Conservation (phyloP, 2,329 filamentous ascomycete genomes). For the Fusarium keratoplasticum region DNA sequence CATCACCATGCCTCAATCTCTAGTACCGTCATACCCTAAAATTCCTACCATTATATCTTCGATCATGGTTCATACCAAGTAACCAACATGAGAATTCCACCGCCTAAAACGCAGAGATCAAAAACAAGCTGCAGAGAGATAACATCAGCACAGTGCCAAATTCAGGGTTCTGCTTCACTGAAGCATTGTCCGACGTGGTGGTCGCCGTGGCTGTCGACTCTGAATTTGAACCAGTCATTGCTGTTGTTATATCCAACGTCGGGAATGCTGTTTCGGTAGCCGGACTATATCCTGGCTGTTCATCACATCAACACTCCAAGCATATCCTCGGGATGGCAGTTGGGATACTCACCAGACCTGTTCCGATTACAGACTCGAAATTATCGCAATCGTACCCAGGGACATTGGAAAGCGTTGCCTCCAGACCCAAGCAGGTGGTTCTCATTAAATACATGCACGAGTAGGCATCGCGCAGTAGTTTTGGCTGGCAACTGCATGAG, state of each 20-base stretch:
- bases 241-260: not conserved
- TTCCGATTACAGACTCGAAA: not conserved
- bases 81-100: not conserved
- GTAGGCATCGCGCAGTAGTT: not conserved
- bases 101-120: not conserved
- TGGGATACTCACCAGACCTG: not conserved
- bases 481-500: not conserved
- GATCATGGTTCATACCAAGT: not conserved
- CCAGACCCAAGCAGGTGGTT: not conserved
- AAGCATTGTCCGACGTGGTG: not conserved
- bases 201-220: not conserved
- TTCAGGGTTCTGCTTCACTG: not conserved
- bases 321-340: not conserved
- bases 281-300: not conserved
- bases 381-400: not conserved
- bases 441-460: not conserved
- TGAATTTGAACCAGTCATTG: not conserved
- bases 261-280: not conserved
- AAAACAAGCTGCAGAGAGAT: not conserved
- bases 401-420: not conserved
- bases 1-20: not conserved
- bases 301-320: not conserved
- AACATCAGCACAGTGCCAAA: not conserved
- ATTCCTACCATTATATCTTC: not conserved
- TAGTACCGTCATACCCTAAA: not conserved